Evolutionary conservation across 129 eudicot species (phyloP), one percentile per base, ranked within the genome.

Genomic region (Rutidosis leptorrhynchoides): DNA sequence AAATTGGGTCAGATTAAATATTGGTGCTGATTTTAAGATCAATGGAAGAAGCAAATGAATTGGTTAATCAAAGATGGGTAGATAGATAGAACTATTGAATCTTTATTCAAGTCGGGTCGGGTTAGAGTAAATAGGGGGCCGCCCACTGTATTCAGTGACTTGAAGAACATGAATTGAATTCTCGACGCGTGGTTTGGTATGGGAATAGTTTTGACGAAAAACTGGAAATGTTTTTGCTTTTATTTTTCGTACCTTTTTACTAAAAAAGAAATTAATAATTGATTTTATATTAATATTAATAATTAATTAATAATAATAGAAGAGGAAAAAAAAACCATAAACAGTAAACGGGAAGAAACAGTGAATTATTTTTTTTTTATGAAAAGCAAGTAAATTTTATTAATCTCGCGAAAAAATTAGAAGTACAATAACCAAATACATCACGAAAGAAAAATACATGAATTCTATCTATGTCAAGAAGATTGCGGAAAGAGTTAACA

Each of bases 111-210:
- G 71, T 40, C 59, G 67, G 72, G 65, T 65, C 32, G 17, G 7
- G 58, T 64, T 27, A 27, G 6, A 42, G 7, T 35, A 30, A 2
- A 53, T 45, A 22, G 20, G 62, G 62, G 78, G 46, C 42, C 76
- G 76, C 76, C 76, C 62, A 71, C 27, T 62, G 76, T 69, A 61
- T 71, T 68, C 3, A 40, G 46, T 40, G 46, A 37, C 43, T 37
- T 37, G 35, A 74, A 65, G 72, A 65, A 73, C 51, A 64, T 26
- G 72, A 65, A 65, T 65, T 65, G 67, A 74, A 65, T 56, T 56
- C 28, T 55, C 67, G 9, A 43, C 45, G 40, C 17, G 23, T 30
- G 51, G 72, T 32, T 73, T 67, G 60, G 61, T 67, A n/a, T 55
- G 63, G 58, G 76, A 45, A 71, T 7, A 7, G 1, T 22, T 21